Base-by-base conservation (phyloP, 805 yeast species). In the Saccharomyces cerevisiae region DNA sequence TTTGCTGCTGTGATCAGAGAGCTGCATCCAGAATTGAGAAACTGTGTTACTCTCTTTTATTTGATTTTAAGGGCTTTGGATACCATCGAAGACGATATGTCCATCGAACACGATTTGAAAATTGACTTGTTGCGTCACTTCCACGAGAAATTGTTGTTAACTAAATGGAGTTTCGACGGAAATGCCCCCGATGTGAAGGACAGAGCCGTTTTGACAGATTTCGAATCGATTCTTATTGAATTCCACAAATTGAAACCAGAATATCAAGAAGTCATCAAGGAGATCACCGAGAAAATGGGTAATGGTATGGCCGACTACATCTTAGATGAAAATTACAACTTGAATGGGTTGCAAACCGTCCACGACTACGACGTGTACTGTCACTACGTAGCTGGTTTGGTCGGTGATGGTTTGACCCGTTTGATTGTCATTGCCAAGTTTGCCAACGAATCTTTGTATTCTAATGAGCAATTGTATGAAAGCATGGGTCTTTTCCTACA, bases 221-320 rank as follows among this genome's bases (percentile, higher is more conserved):
- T 92, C 66, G 84, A 86, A 64, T 65, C 70, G 48, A 76, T 94
- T 46, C 74, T 92, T 61, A 61, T 71, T 8, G 95, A 89, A 68
- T 91, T 77, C 70, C 90, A 87, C 68, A 74, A 76, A 56, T 77
- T 94, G 65, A 82, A 83, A 65, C 82, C 87, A 5, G 82, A 77
- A 55, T 91, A 89, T 71, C 91, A 87, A 72, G 86, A 79, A 53
- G 83, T 90, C 41, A 82, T 94, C 61, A 79, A 79, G 61, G 89
- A 85, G 57, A 88, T 90, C 62, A 84, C 96, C 49, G 61, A 75
- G 54, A 78, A 85, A 69, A 94, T 94, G 99, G 99, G 98, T 55
- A 83, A 88, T 61, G 99, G 99, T 53, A 94, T 94, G 99, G 98
- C 98, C 31, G 90, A 89, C 66, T 94, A 91, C 71, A 83, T 87